Conservation (phyloP, 2,329 filamentous ascomycete species). For the Alternaria triticina region DNA sequence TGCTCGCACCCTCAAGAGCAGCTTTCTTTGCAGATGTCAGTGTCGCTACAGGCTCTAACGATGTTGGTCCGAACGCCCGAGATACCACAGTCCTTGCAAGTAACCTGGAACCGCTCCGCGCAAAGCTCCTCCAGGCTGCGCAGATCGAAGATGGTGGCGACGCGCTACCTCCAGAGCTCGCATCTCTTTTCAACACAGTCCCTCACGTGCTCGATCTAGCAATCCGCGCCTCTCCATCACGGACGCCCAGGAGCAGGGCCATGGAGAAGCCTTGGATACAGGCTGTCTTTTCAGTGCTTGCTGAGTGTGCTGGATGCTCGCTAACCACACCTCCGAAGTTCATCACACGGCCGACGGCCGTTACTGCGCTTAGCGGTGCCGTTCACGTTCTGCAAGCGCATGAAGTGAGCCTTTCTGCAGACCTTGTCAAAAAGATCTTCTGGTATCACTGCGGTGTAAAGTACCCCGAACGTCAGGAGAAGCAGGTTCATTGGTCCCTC, state of each 20-base stretch:
- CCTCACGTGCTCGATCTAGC: constrained; percentile 50
- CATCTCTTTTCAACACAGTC: constrained; percentile 34
- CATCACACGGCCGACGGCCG: constrained; percentile 22
- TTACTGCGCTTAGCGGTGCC: constrained; percentile 33
- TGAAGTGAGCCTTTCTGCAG: constrained; percentile 33
- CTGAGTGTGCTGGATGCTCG: constrained; percentile 43
- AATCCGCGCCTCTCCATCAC: constrained; percentile 49
- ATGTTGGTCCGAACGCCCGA: not conserved
- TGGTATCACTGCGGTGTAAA: constrained; percentile 46
- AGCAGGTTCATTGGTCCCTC: constrained; percentile 37
- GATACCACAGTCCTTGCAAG: constrained; percentile 24
- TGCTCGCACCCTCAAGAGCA: constrained; percentile 50
- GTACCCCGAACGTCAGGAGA: constrained; percentile 26
- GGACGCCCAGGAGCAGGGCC: constrained; percentile 49
- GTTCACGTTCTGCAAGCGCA: constrained; percentile 33
- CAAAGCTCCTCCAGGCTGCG: constrained; percentile 39
- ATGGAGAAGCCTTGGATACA: constrained; percentile 55
- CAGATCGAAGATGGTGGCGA: constrained; percentile 39
- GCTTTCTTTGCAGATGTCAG: constrained; percentile 42
- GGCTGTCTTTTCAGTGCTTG: constrained; percentile 46
- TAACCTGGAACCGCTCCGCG: constrained; percentile 35
- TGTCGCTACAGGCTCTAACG: constrained; percentile 3
- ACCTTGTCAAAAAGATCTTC: constrained; percentile 39
- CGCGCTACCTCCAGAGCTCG: constrained; percentile 25
- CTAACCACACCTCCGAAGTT: constrained; percentile 31